Base-by-base conservation (phyloP, 169 alveolate species). In the Hepatocystis sp. region DNA sequence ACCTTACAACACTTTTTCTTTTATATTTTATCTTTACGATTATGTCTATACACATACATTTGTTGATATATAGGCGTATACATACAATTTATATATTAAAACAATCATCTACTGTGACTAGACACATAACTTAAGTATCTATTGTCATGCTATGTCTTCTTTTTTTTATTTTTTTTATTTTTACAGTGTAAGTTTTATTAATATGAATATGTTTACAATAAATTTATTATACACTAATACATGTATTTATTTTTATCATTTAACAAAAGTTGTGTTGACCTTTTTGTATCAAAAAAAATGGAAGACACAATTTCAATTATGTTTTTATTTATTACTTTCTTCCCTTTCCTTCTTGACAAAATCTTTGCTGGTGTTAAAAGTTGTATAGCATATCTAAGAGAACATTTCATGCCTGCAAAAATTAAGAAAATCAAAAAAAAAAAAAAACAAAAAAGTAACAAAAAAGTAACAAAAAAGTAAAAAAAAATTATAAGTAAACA, bases 351-450 rank as follows among this genome's bases (percentile, higher is more conserved):
- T 68, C 90, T 90, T 40, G 99, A 98, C 52, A 97, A 89, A 55
- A 98, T 97, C 58, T 93, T 90, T 17, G 99, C 97, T 7, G 99
- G 99, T 53, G 99, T 97, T 58, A 98, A 91, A 64, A 97, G 94
- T 85, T 97, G 97, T 56, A 96, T 95, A 2, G 95, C 98, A 84
- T 95, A 81, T 23, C 89, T 44, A 11, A 81, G 44, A 32, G 89
- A 81, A 15, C 89, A 81, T 11, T 32, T 65, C 3, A 63, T 63
- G 28, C 89, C 89, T 81, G 49, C 11, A 58, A n/a, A n/a, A n/a
- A n/a, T n/a, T n/a, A n/a, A n/a, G n/a, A n/a, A n/a, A n/a, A n/a
- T n/a, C n/a, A n/a, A 27, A 2, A 15, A 61, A 55, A 63, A 36
- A 11, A 49, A 7, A 44, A 28, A 71, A 42, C 42, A 27, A 15